These are phyloP conservation scores for Agrostemma githago DNA, from an alignment of 148 eudicot genomes.

Conservation along the genomic window DNA sequence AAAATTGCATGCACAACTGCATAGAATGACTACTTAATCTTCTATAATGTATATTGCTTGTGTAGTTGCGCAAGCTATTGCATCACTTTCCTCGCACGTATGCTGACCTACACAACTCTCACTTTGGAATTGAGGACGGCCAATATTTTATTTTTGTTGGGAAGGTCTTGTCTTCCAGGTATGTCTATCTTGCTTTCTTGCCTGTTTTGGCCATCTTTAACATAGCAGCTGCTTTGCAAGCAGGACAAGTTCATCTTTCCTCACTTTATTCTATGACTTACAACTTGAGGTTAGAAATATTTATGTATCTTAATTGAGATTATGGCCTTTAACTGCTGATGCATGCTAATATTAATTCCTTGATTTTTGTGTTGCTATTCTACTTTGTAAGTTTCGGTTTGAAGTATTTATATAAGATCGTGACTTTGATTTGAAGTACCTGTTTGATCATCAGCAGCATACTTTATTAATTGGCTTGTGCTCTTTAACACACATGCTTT, in stretches of 20 bases:
- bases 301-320: background rate
- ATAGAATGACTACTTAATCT: background rate
- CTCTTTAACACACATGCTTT: background rate
- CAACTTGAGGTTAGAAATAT: background rate
- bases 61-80: conserved; percentile 81
- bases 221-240: background rate
- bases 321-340: background rate
- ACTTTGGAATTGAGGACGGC: conserved; percentile 77
- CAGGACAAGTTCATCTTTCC: background rate
- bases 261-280: background rate
- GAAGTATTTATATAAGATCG: background rate
- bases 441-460: background rate
- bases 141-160: conserved; percentile 91
- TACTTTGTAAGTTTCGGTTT: background rate
- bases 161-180: conserved; percentile 77
- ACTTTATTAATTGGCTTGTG: too few relatives aligned
- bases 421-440: background rate
- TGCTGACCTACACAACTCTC: conserved; percentile 87
- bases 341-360: background rate
- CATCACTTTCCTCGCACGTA: conserved; percentile 97
- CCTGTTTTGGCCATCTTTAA: background rate
- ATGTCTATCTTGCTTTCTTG: conserved; percentile 15
- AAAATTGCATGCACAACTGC: too few relatives aligned
- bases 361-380: background rate
- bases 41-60: conserved; percentile 20